A percentile compares a stretch with the other conserved stretches of the same genome.
These are phyloP conservation scores for Cladorrhinum sp. DNA, from an alignment of 2,329 filamentous ascomycete species.

Conservation along the genomic window DNA sequence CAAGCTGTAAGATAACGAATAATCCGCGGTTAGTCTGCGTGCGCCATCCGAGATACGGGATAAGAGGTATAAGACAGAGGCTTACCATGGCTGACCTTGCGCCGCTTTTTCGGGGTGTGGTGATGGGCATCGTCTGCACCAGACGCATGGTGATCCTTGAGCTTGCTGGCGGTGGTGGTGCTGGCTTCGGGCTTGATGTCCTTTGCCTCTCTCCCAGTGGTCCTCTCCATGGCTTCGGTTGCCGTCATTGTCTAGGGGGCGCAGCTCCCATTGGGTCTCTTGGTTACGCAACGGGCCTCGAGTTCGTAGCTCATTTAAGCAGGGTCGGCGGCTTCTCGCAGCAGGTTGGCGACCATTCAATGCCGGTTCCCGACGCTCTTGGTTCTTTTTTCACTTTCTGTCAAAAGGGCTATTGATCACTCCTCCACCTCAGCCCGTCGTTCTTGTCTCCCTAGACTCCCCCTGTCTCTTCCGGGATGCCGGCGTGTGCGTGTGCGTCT, in stretches of 20 bases:
- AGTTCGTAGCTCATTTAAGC: slow-evolving; percentile 42
- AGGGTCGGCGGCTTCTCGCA: slow-evolving; percentile 42
- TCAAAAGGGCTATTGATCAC: background rate
- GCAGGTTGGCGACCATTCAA: slow-evolving; percentile 33
- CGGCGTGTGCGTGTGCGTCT: background rate
- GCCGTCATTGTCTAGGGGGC: slow-evolving; percentile 36
- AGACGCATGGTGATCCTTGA: slow-evolving; percentile 34
- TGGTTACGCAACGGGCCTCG: slow-evolving; percentile 44
- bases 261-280: slow-evolving; percentile 42
- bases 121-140: slow-evolving; percentile 37
- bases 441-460: background rate
- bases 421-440: background rate
- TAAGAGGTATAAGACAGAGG: slow-evolving; percentile 22
- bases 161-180: slow-evolving; percentile 28
- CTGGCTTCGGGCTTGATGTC: slow-evolving; percentile 39
- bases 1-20: slow-evolving; percentile 62
- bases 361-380: slow-evolving; percentile 28
- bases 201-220: slow-evolving; percentile 38
- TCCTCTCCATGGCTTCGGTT: slow-evolving; percentile 34
- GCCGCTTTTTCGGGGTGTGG: slow-evolving; percentile 75
- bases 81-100: slow-evolving; percentile 87
- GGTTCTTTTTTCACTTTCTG: slow-evolving; percentile 6
- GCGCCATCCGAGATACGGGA: slow-evolving; percentile 13
- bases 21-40: slow-evolving; percentile 27
- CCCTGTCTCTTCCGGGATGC: background rate